Percentiles rank a stretch among this genome's conserved stretches.
Conservation (phyloP, 192 early-diverging fungal genomes). For the Umbelopsis sp. region DNA sequence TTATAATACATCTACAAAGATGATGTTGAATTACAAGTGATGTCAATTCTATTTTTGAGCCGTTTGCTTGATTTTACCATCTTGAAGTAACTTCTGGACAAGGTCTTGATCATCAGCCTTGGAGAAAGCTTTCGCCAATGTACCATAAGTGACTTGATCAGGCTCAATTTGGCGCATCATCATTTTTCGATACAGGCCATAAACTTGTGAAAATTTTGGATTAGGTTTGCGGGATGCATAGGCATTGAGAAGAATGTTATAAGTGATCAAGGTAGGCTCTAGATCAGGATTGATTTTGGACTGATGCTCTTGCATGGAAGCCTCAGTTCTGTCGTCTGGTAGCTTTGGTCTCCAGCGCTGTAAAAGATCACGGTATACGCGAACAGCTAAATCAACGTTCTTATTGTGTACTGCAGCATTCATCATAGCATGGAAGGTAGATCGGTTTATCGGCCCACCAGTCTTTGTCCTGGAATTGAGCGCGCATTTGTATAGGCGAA, state of each 20-base stretch:
- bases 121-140: slow-evolving; percentile 1
- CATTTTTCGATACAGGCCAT: slow-evolving; percentile 1
- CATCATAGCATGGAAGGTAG: slow-evolving; percentile 13
- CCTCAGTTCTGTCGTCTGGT: background rate
- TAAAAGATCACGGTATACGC: background rate
- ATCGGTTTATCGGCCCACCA: background rate
- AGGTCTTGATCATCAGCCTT: slow-evolving; percentile 10
- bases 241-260: slow-evolving; percentile 13
- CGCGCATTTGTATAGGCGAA: background rate
- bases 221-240: background rate
- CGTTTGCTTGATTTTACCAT: background rate
- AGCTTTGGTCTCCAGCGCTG: slow-evolving; percentile 1
- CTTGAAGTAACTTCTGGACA: background rate
- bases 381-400: background rate
- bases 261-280: slow-evolving; percentile 13
- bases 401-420: slow-evolving; percentile 16
- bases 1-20: slow-evolving; percentile 9
- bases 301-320: background rate
- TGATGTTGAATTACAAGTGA: background rate
- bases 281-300: background rate
- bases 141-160: slow-evolving; percentile 12
- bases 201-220: slow-evolving; percentile 12
- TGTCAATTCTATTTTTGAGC: background rate
- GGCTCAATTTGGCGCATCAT: slow-evolving; percentile 1
- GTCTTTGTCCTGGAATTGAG: background rate